Base-by-base conservation (phyloP, 768 basidiomycete species). In the Epithele typhae region DNA sequence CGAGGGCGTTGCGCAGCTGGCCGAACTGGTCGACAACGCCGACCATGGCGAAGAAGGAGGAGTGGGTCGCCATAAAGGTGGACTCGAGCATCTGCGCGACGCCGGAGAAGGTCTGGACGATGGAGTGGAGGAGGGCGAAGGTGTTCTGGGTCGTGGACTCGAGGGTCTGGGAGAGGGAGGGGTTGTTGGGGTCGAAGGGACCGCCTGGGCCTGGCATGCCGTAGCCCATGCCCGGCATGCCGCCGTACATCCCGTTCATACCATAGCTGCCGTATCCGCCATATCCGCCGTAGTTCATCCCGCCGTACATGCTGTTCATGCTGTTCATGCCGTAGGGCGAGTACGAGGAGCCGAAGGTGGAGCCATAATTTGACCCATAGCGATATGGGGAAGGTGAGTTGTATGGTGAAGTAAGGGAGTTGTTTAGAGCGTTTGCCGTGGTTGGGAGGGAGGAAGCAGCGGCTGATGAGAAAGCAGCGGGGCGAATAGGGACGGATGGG, bases 31-130 rank as follows among this genome's bases (percentile, higher is more conserved):
- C 96, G 32, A 94, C 77, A 37, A 99, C 95, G 52, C 92, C 90
- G 41, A 94, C 92, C 85, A 95, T 92, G 46, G 92, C 92, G 64
- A 94, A 95, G 68, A 95, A 95, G 8, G 84, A 87, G 0, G 89
- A 92, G 65, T 95, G 92, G 0, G 92, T 95, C 2, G 95, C 95
- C 85, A 97, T 89, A 68, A 95, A 97, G 5, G 95, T 98, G 25
- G 82, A 85, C 65, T 98, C 95, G 61, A 99, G 84, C 82, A 99
- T 94, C 64, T 98, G 95, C 0, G 95, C 86, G 52, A 99, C 84
- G 19, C 94, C 94, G 0, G 83, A 76, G 68, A 98, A 95, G 4
- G 94, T 96, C 58, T 92, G 89, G 37, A 99, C 95, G 62, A 99
- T 86, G 10, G 88, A 90, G 57, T 97, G 93, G 23, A 99, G 74